Evolutionary conservation across 2,329 filamentous ascomycete genomes (phyloP).

Genomic region (Daldinia sp.): DNA sequence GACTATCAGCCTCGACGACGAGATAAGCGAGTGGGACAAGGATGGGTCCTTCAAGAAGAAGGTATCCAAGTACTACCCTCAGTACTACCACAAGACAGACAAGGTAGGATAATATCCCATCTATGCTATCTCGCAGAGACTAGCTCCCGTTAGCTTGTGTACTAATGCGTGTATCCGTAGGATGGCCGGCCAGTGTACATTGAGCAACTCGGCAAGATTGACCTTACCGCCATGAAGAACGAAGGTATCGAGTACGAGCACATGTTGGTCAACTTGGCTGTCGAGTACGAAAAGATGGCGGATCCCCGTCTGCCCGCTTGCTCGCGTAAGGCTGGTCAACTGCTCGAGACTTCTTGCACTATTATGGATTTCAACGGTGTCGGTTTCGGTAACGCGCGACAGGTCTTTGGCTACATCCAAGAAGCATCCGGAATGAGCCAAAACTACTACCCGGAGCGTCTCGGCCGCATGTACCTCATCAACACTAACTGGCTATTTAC

Average conservation of each 20-base stretch:
- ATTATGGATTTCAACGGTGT: constrained; percentile 99
- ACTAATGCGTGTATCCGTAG: constrained; percentile 54
- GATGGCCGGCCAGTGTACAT: constrained; percentile 98
- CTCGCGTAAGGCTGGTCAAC: constrained; percentile 86
- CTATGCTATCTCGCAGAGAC: background rate
- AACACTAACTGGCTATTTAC: constrained; percentile 98
- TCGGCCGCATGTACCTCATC: constrained; percentile 96
- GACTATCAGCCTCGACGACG: constrained; percentile 67
- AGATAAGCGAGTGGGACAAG: constrained; percentile 75
- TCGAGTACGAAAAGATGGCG: constrained; percentile 96
- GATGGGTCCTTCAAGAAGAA: constrained; percentile 69
- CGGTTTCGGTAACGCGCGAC: constrained; percentile 78
- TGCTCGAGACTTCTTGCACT: constrained; percentile 97
- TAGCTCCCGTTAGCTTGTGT: background rate
- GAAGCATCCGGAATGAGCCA: constrained; percentile 89
- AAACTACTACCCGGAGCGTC: constrained; percentile 98
- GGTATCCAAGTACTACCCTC: constrained; percentile 91
- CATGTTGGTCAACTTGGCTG: constrained; percentile 95
- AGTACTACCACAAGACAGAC: constrained; percentile 99
- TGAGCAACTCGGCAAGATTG: constrained; percentile 92
- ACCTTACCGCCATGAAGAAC: constrained; percentile 88
- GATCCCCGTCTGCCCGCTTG: constrained; percentile 94
- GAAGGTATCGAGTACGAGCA: constrained; percentile 85
- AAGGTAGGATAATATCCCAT: constrained; percentile 60
- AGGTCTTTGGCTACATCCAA: constrained; percentile 88